Base-by-base conservation (phyloP, 2,329 filamentous ascomycete genomes). In the Pseudofabraea citricarpa region DNA sequence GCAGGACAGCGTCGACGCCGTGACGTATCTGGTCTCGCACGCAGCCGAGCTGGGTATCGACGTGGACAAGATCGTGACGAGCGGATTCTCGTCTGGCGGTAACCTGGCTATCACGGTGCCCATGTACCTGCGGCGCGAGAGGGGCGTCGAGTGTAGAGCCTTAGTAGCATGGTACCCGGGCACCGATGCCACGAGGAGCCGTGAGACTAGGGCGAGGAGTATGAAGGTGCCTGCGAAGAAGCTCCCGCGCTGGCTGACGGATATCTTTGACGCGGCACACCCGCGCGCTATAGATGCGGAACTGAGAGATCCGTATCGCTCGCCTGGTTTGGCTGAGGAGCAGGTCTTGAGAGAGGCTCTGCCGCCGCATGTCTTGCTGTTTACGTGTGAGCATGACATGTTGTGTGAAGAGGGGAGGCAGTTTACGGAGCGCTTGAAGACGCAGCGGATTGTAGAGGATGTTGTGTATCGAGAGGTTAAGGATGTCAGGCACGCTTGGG, bases 1-100 rank as follows among this genome's bases (percentile, higher is more conserved):
- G 35, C 52, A 63, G 27, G 61, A 64, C 39, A 61, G 61, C 42
- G 56, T 46, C 20, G 53, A 56, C 16, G 60, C 54, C 13, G 49
- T 21, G 7, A 9, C 15, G 13, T 37, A 37, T 21, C 15, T 37
- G 15, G 9, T 10, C 21, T 18, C 21, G 12, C 35, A 37, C 19
- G 21, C 19, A n/a, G 16, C 19, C 19, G 35, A 37, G 6, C 19
- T 37, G 18, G 35, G 35, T 15, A 37, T 37, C 10, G 35, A 37
- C 23, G 19, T 22, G 21, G 21, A 37, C 19, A 13, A 22, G 9
- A 37, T 37, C 21, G 2, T 37, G 10, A 37, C 35, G 9, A 22
- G 19, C 5, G 35, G 37, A 12, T 40, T 40, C 22, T 18, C 15
- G 8, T 15, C 37, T 3, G 37, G 37, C 2, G 37, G 37, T 12